These are phyloP conservation scores for Pythium sp. DNA, from an alignment of 352 stramenopile species.

Conservation along the genomic window DNA sequence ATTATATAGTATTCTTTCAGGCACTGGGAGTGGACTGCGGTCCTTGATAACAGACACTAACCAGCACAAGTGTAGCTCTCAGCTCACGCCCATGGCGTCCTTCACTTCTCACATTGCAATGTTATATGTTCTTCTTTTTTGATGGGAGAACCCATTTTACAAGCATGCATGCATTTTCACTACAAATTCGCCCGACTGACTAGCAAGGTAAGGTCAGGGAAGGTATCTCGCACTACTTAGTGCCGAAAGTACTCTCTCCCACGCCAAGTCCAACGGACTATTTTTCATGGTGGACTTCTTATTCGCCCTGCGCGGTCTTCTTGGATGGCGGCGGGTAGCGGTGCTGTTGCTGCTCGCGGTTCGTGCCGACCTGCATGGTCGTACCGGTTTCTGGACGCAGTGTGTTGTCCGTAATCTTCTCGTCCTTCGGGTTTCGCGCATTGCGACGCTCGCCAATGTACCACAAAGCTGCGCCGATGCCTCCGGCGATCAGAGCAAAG, in stretches of 20 bases:
- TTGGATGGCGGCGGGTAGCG: conserved; percentile 10
- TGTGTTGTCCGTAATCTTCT: neutral
- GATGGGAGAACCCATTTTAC: too few relatives aligned
- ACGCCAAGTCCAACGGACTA: neutral
- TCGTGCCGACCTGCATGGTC: conserved; percentile 14
- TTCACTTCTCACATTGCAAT: too few relatives aligned
- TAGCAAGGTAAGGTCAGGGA: too few relatives aligned
- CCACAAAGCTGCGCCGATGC: conserved; percentile 27
- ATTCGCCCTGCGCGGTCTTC: neutral
- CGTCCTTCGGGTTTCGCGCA: neutral
- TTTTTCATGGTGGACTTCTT: neutral
- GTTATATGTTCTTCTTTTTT: too few relatives aligned
- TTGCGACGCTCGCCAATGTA: conserved; percentile 22
- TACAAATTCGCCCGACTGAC: neutral
- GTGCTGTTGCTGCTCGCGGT: conserved; percentile 9
- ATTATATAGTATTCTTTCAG: too few relatives aligned
- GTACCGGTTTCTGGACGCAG: conserved; percentile 4
- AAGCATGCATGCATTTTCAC: neutral
- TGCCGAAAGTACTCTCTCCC: neutral
- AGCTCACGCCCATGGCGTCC: too few relatives aligned
- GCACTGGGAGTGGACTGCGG: too few relatives aligned
- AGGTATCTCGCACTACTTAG: neutral
- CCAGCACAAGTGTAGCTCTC: too few relatives aligned
- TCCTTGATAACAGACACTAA: too few relatives aligned
- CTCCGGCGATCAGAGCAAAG: conserved; percentile 25